Percentiles rank a stretch among this genome's conserved stretches.
Evolutionary conservation across 2,329 filamentous ascomycete genomes (phyloP).

Genomic region (Fusarium sp.): DNA sequence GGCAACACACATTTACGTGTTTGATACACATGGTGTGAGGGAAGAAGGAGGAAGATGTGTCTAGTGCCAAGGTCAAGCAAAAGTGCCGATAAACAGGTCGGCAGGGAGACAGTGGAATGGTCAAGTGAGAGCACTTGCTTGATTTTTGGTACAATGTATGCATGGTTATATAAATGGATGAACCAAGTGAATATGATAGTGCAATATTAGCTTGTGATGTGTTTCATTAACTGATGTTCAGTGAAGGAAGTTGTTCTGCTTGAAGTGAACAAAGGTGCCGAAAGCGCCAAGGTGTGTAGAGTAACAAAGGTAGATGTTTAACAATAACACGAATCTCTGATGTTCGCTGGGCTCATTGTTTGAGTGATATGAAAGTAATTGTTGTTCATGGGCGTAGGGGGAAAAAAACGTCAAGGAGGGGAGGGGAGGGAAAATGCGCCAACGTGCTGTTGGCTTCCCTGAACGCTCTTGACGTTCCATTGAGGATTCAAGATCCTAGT

Average conservation of each 20-base stretch:
- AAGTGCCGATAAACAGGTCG: not conserved
- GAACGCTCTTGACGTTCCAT: not conserved
- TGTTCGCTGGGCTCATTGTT: not conserved
- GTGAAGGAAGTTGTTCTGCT: not conserved
- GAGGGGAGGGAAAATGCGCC: not conserved
- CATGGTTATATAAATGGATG: not conserved
- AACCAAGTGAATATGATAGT: not conserved
- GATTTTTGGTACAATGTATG: not conserved
- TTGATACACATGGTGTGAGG: constrained; percentile 16
- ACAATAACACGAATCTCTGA: not conserved
- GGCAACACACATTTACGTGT: constrained; percentile 11
- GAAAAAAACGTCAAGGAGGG: not conserved
- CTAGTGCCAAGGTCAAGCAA: not conserved
- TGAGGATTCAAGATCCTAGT: not conserved
- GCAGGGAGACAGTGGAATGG: not conserved
- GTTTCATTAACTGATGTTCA: not conserved
- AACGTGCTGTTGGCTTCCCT: not conserved
- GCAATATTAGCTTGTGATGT: too few species aligned
- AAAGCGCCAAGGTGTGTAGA: not conserved
- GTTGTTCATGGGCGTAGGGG: not conserved
- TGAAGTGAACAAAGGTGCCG: not conserved
- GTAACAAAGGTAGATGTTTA: not conserved
- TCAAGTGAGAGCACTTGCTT: not conserved
- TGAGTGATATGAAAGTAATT: not conserved
- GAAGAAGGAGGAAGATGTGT: not conserved